Conservation (phyloP, 2,329 filamentous ascomycete species). For the Fonsecaea pedrosoi region DNA sequence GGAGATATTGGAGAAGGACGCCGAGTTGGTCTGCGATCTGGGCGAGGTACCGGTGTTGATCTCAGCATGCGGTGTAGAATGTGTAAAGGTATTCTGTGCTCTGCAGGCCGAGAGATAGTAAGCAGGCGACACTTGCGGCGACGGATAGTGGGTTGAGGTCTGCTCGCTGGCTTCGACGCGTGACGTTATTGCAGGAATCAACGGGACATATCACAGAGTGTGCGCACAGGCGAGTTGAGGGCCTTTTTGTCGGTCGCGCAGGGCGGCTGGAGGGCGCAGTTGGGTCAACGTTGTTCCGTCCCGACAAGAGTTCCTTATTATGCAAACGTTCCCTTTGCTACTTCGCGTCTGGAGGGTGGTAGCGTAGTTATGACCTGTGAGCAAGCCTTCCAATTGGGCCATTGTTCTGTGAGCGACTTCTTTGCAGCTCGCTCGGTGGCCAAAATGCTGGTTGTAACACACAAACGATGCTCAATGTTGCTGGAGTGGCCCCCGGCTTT, state of each 20-base stretch:
- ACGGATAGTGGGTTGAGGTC: constrained; percentile 38
- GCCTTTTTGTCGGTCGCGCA: too few relatives aligned
- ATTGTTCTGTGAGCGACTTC: not conserved
- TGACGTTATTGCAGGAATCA: not conserved
- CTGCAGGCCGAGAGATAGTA: constrained; percentile 50
- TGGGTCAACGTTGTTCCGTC: too few relatives aligned
- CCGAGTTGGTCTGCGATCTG: constrained; percentile 42
- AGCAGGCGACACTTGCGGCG: constrained; percentile 42
- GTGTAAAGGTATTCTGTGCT: constrained; percentile 45
- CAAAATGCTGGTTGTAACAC: too few relatives aligned
- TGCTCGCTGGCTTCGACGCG: not conserved
- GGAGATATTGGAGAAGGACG: constrained; percentile 40
- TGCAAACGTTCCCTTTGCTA: too few relatives aligned
- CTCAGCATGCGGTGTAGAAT: constrained; percentile 45
- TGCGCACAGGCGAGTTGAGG: too few relatives aligned
- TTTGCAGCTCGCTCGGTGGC: not conserved
- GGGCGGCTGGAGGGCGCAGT: too few relatives aligned
- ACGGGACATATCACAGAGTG: too few relatives aligned
- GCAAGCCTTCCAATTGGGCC: constrained; percentile 24
- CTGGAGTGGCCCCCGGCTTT: not conserved
- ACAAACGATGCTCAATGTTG: not conserved
- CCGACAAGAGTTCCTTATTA: too few relatives aligned
- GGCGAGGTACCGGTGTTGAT: constrained; percentile 41
- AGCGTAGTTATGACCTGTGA: not conserved
- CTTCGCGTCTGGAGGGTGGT: not conserved